A percentile compares a stretch with the other conserved stretches of the same genome.
These are phyloP conservation scores for Luvunga scandens DNA, from an alignment of 345 rosid species.

Conservation along the genomic window DNA sequence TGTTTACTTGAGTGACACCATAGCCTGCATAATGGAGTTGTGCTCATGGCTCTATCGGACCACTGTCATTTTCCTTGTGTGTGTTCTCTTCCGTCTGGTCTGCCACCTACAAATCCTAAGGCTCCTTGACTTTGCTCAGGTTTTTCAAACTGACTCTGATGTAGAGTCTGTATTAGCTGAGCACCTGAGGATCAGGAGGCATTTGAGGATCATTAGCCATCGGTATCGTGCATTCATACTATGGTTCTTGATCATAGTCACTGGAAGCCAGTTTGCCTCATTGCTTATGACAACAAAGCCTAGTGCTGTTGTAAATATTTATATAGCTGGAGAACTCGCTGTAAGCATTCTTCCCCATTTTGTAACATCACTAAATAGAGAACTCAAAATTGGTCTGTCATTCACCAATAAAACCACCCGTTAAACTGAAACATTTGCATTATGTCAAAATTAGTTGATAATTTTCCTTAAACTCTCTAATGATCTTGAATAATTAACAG, in stretches of 20 bases:
- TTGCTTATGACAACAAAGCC: constrained; percentile 76
- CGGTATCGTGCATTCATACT: constrained; percentile 66
- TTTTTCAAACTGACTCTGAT: constrained; percentile 74
- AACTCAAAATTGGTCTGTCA: no score
- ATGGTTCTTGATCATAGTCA: constrained; percentile 61
- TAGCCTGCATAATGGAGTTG: constrained; percentile 82
- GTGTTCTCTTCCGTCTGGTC: constrained; percentile 79
- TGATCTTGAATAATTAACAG: not conserved
- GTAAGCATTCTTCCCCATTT: constrained; percentile 34
- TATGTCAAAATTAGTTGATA: not conserved
- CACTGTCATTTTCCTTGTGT: constrained; percentile 71
- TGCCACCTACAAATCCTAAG: constrained; percentile 94
- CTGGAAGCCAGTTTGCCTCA: constrained; percentile 82
- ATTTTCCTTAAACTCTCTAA: not conserved
- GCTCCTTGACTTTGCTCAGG: constrained; percentile 75
- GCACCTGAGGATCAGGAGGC: constrained; percentile 82
- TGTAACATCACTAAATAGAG: not conserved
- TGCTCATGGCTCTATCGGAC: constrained; percentile 92
- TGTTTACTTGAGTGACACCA: constrained; percentile 64
- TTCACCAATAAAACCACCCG: not conserved
- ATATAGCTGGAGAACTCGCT: constrained; percentile 83
- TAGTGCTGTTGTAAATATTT: constrained; percentile 47
- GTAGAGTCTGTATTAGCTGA: constrained; percentile 68
- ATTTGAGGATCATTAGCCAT: constrained; percentile 87
- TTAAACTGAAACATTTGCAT: not conserved